Percentiles rank a stretch among this genome's conserved stretches.
These are phyloP conservation scores for Sarocladiaceae sp. DNA, from an alignment of 2,329 filamentous ascomycete genomes.

Conservation along the genomic window DNA sequence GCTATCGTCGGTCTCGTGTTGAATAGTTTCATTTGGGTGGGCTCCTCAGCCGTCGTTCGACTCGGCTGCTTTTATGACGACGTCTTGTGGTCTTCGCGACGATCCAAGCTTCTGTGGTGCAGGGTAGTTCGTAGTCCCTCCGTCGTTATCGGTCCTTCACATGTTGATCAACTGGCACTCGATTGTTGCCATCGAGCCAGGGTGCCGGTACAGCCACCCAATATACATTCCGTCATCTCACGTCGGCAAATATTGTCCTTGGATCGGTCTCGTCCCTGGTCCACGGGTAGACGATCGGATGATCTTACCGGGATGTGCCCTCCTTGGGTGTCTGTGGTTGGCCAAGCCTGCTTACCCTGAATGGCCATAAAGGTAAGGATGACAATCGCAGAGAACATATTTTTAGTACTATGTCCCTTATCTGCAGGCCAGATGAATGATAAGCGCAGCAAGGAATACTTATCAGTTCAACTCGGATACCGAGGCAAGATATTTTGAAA, in stretches of 20 bases:
- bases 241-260: background rate
- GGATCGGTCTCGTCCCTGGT: background rate
- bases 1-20: no score
- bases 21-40: background rate
- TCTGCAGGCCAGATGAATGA: no score
- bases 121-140: background rate
- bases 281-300: background rate
- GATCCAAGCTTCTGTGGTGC: no score
- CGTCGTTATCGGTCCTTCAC: background rate
- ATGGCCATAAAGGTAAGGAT: no score
- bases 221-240: background rate
- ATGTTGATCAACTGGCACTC: background rate
- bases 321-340: background rate
- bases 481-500: no score
- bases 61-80: no score
- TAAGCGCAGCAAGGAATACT: no score
- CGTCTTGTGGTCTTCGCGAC: no score
- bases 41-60: background rate
- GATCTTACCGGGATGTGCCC: background rate
- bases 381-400: no score
- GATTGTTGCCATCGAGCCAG: background rate
- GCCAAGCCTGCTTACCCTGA: no score
- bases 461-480: no score
- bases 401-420: no score
- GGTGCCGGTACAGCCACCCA: conserved; percentile 1